A percentile compares a stretch with the other conserved stretches of the same genome.
These are phyloP conservation scores for Sanguinoderma infundibulare DNA, from an alignment of 1,284 basidiomycete species.

Conservation along the genomic window DNA sequence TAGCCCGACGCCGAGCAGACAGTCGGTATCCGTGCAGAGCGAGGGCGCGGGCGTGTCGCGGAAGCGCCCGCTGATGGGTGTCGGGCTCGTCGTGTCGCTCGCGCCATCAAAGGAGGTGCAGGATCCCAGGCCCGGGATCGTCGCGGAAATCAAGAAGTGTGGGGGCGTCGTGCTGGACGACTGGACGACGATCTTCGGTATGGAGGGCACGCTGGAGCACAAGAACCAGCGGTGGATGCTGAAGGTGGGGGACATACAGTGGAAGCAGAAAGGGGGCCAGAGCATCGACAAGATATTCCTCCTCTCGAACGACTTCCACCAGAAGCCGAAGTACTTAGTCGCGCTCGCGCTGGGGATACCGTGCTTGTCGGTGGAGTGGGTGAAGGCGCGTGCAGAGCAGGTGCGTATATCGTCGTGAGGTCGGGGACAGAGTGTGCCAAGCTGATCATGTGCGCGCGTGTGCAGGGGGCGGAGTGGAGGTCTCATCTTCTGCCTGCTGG, in stretches of 20 bases:
- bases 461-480: constrained; percentile 57
- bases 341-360: constrained; percentile 88
- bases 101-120: constrained; percentile 26
- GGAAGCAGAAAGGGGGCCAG: constrained; percentile 39
- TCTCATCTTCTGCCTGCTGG: constrained; percentile 74
- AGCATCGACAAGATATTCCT: constrained; percentile 67
- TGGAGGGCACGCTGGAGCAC: constrained; percentile 52
- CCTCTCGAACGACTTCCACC: constrained; percentile 62
- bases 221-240: constrained; percentile 58
- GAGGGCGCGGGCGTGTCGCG: not conserved
- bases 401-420: constrained; percentile 36
- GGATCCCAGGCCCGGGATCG: constrained; percentile 46
- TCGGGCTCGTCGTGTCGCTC: constrained; percentile 42
- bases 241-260: constrained; percentile 49
- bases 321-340: constrained; percentile 80
- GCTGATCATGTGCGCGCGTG: constrained; percentile 15
- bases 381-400: constrained; percentile 48
- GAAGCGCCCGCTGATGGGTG: constrained; percentile 45
- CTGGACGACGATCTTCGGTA: constrained; percentile 68
- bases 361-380: constrained; percentile 71
- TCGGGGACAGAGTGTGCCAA: not conserved
- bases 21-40: not conserved
- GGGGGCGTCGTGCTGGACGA: constrained; percentile 71
- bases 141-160: constrained; percentile 49
- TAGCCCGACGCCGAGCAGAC: constrained; percentile 51